phyloP scores from a whole-genome alignment of 805 yeast genomes.

The Hanseniaspora singularis region DNA sequence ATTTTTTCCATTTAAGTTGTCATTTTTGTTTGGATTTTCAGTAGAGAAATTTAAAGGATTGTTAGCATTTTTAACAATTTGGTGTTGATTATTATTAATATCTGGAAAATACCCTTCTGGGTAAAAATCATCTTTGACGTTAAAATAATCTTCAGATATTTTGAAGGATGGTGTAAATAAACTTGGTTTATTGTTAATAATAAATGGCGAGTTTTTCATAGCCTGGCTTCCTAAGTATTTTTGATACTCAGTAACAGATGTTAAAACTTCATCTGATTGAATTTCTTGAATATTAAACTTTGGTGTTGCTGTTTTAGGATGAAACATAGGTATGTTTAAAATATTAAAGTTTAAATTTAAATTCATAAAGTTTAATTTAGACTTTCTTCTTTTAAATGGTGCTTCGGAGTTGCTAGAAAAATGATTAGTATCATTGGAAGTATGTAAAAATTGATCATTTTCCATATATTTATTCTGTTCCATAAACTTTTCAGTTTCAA shows the following conservation, averaged over 20 bases:
- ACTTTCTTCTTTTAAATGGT: slow-evolving; percentile 7
- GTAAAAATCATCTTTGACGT: slow-evolving; percentile 14
- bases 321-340: not conserved
- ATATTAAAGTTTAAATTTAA: slow-evolving; percentile 5
- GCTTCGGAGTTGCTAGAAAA: not conserved
- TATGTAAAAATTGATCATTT: too few species aligned
- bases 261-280: not conserved
- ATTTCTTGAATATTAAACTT: not conserved
- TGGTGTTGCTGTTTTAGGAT: not conserved
- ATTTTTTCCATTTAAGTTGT: not conserved
- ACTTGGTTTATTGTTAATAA: not conserved
- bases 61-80: not conserved
- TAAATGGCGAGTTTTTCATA: slow-evolving; percentile 11
- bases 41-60: too few species aligned
- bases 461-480: too few species aligned
- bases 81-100: not conserved
- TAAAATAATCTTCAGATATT: slow-evolving; percentile 4
- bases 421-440: too few species aligned
- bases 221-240: slow-evolving; percentile 13
- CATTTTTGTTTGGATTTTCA: too few species aligned
- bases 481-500: too few species aligned
- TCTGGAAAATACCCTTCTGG: slow-evolving; percentile 6
- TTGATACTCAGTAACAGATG: slow-evolving; percentile 12
- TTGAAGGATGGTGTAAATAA: not conserved
- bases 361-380: slow-evolving; percentile 10